phyloP scores from a whole-genome alignment of 78 protist genomes.

The Dictyostelium citrinum region DNA sequence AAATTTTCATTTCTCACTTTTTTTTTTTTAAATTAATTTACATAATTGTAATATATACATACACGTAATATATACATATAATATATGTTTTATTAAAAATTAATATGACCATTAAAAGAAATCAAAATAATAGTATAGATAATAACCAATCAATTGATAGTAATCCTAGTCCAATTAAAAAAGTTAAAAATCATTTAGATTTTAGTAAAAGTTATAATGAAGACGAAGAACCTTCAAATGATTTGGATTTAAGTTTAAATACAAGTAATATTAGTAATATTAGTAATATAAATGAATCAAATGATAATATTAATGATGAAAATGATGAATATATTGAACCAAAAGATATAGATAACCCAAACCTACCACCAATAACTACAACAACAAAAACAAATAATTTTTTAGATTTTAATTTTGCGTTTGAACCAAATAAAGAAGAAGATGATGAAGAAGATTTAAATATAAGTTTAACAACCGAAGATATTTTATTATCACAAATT shows the following conservation, averaged over 20 bases:
- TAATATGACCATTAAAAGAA: background rate
- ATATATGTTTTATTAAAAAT: background rate
- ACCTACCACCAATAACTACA: background rate
- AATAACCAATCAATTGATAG: background rate
- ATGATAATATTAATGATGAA: background rate
- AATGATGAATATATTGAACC: background rate
- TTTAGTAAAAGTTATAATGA: background rate
- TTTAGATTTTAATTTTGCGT: background rate
- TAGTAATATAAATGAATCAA: background rate
- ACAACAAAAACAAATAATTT: background rate
- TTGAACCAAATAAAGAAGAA: background rate
- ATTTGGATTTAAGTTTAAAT: background rate
- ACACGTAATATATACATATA: too few relatives aligned
- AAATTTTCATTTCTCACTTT: background rate
- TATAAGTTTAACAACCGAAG: background rate
- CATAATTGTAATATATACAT: too few relatives aligned
- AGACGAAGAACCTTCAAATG: background rate
- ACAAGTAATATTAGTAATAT: background rate
- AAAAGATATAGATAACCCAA: background rate
- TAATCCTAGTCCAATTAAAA: conserved; percentile 11
- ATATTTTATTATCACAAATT: background rate
- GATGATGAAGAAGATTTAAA: background rate
- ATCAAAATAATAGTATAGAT: background rate
- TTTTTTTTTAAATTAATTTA: background rate
- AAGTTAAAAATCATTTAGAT: background rate